phyloP scores from a whole-genome alignment of 225 moss, liverwort and hornwort species.

The Takakia lepidozioides region DNA sequence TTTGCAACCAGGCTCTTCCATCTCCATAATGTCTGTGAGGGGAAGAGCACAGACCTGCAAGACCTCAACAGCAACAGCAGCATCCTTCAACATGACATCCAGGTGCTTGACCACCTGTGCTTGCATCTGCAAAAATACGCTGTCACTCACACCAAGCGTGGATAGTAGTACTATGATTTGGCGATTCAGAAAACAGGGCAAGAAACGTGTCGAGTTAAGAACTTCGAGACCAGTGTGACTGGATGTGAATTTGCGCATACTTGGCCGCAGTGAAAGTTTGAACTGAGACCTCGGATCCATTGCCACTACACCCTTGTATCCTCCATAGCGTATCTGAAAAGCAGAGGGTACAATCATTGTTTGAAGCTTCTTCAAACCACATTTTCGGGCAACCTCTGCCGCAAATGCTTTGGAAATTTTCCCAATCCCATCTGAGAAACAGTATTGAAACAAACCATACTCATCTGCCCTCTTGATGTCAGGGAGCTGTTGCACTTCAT shows the following conservation, averaged over 20 bases:
- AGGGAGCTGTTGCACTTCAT: conserved; percentile 59
- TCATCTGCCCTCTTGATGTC: conserved; percentile 47
- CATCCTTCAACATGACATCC: conserved; percentile 59
- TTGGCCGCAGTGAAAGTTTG: conserved; percentile 74
- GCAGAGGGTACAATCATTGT: conserved; percentile 58
- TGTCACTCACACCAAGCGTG: conserved; percentile 63
- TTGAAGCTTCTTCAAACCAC: conserved; percentile 25
- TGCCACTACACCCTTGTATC: conserved; percentile 94
- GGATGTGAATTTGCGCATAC: conserved; percentile 86
- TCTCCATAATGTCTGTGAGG: no score
- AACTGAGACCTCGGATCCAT: conserved; percentile 52
- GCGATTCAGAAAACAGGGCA: conserved; percentile 75
- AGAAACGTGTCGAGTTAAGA: conserved; percentile 50
- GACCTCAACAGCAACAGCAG: conserved; percentile 47
- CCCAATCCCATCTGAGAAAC: conserved; percentile 95
- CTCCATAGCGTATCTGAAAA: conserved; percentile 95
- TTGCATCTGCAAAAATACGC: conserved; percentile 66
- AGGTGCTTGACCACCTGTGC: conserved; percentile 45
- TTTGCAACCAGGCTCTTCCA: no score
- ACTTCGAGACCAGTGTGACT: conserved; percentile 68
- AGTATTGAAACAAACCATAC: conserved; percentile 29
- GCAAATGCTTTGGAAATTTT: conserved; percentile 79
- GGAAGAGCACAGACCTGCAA: conserved; percentile 36
- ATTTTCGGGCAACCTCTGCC: conserved; percentile 42
- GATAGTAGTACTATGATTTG: conserved; percentile 87